These are phyloP conservation scores for Schrenkiella parvula DNA, from an alignment of 345 rosid species.

Conservation along the genomic window DNA sequence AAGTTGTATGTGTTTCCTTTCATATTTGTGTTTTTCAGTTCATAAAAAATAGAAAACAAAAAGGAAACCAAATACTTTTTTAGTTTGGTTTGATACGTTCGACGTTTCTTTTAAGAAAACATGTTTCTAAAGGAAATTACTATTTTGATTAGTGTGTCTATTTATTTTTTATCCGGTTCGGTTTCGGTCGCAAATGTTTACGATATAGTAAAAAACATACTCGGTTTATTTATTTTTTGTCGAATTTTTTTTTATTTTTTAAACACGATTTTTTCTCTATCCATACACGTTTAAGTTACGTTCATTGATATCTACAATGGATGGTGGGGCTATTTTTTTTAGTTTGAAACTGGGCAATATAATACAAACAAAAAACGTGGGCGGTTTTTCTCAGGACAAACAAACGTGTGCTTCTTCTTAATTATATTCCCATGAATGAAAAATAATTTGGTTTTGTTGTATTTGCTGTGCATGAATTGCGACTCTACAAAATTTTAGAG, in stretches of 20 bases:
- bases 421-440: not conserved
- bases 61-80: not conserved
- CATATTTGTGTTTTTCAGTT: not conserved
- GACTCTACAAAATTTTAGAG: not conserved
- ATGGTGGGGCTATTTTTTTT: not conserved
- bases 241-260: not conserved
- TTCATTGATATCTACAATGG: not conserved
- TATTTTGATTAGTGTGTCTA: not conserved
- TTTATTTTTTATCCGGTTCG: not conserved
- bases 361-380: not conserved
- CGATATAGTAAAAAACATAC: not conserved
- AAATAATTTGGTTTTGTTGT: not conserved
- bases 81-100: not conserved
- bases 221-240: not conserved
- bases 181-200: not conserved
- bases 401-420: not conserved
- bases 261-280: not conserved
- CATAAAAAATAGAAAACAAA: not conserved
- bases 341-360: not conserved
- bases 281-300: not conserved
- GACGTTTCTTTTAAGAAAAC: not conserved
- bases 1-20: not conserved
- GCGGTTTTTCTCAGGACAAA: not conserved
- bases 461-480: not conserved
- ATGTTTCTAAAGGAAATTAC: not conserved